Base-by-base conservation (phyloP, 139 green algal species). In the Volvox africanus region DNA sequence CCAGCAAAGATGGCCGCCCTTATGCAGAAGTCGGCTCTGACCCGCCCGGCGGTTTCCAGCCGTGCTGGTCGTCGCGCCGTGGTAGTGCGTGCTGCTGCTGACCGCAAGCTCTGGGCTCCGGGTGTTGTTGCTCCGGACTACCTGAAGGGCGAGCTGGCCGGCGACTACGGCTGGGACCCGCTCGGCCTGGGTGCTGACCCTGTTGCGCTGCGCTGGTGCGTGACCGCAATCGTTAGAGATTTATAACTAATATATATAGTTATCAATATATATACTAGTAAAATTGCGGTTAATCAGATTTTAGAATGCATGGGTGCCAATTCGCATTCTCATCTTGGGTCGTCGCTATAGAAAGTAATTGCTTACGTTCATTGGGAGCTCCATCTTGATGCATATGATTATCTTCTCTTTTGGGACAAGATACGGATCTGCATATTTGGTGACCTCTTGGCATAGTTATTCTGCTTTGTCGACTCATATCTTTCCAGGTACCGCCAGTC, bases 181-280 rank as follows among this genome's bases (percentile, higher is more conserved):
- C 92, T 98, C 20, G 92, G 92, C 68, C 95, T 98, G 62, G 96
- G 93, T 61, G 93, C 94, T 33, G 93, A 98, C 92, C 94, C 95
- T 24, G 80, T 91, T 13, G 95, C 97, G 2, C 96, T 99, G 32
- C 90, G 94, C 55, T 98, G 97, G 96, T 98, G 89, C 82, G 94
- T 81, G 65, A 24, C 24, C 24, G 65, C 5, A 73, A 24, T 55
- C 5, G 44, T 55, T 55, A 55, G 44, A 55, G 44, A 5, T 55
- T 55, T 55, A 55, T 9, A 55, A 14, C 44, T 55, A 55, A 55
- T 55, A 14, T 9, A 5, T 55, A 9, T 9, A 55, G 44, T 55
- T 55, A 55, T 55, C 5, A 14, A 5, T 55, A 14, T 55, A 9
- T 14, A 14, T 55, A 9, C 5, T 55, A 55, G n/a, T n/a, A n/a